Percentiles rank a stretch among this genome's conserved stretches.
Evolutionary conservation across 1,139 yeast species (phyloP).

Genomic region (Sugiyamaella grinbergsii): DNA sequence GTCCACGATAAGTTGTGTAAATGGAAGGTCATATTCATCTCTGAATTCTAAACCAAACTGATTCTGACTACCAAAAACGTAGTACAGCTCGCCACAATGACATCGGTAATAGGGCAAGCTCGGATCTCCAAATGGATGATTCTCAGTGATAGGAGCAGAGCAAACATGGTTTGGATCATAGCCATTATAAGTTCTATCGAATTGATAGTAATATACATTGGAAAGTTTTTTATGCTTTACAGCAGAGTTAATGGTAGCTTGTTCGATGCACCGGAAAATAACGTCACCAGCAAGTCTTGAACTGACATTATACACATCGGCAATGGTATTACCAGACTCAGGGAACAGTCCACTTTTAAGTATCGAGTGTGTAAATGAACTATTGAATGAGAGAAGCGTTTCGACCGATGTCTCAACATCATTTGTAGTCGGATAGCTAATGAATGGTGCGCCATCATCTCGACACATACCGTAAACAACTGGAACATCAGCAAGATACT

Average conservation of each 20-base stretch:
- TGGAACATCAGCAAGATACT: slow-evolving; percentile 19
- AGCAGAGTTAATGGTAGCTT: slow-evolving; percentile 13
- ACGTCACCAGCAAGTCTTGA: slow-evolving; percentile 11
- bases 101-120: slow-evolving; percentile 10
- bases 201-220: slow-evolving; percentile 10
- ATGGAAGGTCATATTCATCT: slow-evolving; percentile 12
- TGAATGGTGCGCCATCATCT: slow-evolving; percentile 16
- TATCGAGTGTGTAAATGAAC: background rate
- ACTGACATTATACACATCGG: slow-evolving; percentile 12
- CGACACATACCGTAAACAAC: slow-evolving; percentile 9
- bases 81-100: slow-evolving; percentile 12
- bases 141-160: slow-evolving; percentile 6
- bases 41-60: slow-evolving; percentile 11
- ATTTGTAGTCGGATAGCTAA: slow-evolving; percentile 9
- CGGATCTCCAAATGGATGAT: slow-evolving; percentile 15
- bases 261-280: slow-evolving; percentile 15
- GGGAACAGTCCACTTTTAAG: slow-evolving; percentile 9
- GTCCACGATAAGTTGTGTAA: slow-evolving; percentile 8
- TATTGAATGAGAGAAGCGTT: slow-evolving; percentile 5
- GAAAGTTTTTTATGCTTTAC: slow-evolving; percentile 2
- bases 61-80: slow-evolving; percentile 12
- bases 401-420: slow-evolving; percentile 1
- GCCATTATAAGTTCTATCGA: slow-evolving; percentile 14
- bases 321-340: slow-evolving; percentile 6
- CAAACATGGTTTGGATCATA: slow-evolving; percentile 15